phyloP scores from a whole-genome alignment of 2,329 filamentous ascomycete genomes.

The Emericellopsis atlantica region DNA sequence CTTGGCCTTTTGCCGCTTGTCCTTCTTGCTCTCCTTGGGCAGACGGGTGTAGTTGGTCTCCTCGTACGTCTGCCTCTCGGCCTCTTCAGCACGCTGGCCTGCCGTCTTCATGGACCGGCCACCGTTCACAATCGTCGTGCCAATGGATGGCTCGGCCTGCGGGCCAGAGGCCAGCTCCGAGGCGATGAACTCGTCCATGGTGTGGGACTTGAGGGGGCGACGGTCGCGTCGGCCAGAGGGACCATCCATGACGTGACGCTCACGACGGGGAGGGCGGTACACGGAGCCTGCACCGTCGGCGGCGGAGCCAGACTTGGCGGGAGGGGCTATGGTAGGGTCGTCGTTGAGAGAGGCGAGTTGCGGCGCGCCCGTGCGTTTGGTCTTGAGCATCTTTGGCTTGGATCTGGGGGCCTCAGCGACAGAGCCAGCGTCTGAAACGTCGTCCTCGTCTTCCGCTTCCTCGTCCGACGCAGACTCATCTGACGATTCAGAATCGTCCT shows the following conservation, averaged over 20 bases:
- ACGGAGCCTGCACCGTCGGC: conserved; percentile 36
- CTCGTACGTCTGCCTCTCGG: conserved; percentile 75
- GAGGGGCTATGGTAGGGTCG: conserved; percentile 14
- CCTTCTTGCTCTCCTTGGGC: conserved; percentile 80
- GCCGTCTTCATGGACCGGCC: conserved; percentile 71
- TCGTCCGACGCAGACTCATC: conserved; percentile 3
- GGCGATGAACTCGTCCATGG: conserved; percentile 83
- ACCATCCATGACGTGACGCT: conserved; percentile 72
- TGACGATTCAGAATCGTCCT: conserved; percentile 12
- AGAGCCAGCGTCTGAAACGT: not conserved
- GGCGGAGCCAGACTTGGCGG: conserved; percentile 1
- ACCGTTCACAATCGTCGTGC: conserved; percentile 70
- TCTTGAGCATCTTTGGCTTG: not conserved
- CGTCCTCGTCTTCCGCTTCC: conserved; percentile 2
- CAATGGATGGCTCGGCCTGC: conserved; percentile 77
- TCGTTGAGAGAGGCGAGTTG: conserved; percentile 18
- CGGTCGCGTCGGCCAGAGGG: conserved; percentile 48
- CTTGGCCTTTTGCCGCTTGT: conserved; percentile 51
- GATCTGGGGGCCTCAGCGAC: not conserved
- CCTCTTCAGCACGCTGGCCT: conserved; percentile 63
- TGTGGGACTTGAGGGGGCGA: conserved; percentile 60
- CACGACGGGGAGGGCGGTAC: conserved; percentile 81
- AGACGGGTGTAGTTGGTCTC: conserved; percentile 85
- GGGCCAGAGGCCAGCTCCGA: conserved; percentile 76
- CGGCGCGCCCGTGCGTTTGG: conserved; percentile 13